Conservation (phyloP, 2,329 filamentous ascomycete species). For the Paecilomyces dactylethromorphus region DNA sequence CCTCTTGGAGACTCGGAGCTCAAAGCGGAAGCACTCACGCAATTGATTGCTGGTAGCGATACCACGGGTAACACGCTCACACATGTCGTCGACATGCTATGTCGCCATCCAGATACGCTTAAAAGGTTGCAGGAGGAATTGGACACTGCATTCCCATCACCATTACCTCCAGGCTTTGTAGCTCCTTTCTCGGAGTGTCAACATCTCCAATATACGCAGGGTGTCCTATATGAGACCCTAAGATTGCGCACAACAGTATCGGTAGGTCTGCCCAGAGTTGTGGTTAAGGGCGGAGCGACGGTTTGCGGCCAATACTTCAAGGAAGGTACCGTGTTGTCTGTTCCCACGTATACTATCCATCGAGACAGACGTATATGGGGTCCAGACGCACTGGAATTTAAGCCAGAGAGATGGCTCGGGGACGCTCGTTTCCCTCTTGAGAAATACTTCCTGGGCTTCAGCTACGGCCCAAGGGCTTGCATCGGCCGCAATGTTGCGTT, state of each 20-base stretch:
- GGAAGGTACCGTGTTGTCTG: slow-evolving; percentile 29
- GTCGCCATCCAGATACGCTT: slow-evolving; percentile 14
- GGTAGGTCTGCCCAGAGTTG: slow-evolving; percentile 15
- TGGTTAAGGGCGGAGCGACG: slow-evolving; percentile 13
- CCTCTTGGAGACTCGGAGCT: slow-evolving; percentile 22
- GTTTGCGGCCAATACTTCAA: slow-evolving; percentile 12
- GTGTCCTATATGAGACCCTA: slow-evolving; percentile 25
- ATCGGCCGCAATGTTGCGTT: slow-evolving; percentile 38
- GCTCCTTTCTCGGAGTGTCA: slow-evolving; percentile 15
- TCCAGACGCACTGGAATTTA: slow-evolving; percentile 32
- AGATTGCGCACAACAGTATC: slow-evolving; percentile 23
- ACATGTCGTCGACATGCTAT: slow-evolving; percentile 11
- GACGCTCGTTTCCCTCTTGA: slow-evolving; percentile 21
- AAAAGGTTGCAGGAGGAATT: slow-evolving; percentile 18
- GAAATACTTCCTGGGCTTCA: slow-evolving; percentile 35
- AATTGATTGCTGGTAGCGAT: slow-evolving; percentile 29
- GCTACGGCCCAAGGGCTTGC: slow-evolving; percentile 36
- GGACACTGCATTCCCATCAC: slow-evolving; percentile 8
- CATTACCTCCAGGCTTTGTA: not conserved
- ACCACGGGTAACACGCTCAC: slow-evolving; percentile 24
- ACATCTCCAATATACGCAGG: slow-evolving; percentile 19
- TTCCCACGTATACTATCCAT: slow-evolving; percentile 36
- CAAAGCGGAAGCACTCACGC: slow-evolving; percentile 24
- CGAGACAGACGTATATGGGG: slow-evolving; percentile 36
- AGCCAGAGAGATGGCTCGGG: slow-evolving; percentile 28